Base-by-base conservation (phyloP, 1,284 basidiomycete species). In the Thelephora terrestris region DNA sequence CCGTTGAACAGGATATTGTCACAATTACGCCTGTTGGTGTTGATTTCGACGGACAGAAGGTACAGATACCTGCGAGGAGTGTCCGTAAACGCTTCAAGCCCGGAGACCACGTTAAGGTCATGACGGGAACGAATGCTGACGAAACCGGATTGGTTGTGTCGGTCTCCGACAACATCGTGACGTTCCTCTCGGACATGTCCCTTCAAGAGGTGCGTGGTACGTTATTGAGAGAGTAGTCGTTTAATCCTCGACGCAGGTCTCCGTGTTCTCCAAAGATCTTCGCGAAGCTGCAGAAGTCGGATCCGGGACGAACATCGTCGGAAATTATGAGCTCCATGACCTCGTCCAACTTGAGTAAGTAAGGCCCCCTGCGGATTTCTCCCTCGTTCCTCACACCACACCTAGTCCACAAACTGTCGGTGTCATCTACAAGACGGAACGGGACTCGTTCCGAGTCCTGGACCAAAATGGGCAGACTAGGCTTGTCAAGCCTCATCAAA, bases 21-120 rank as follows among this genome's bases (percentile, higher is more conserved):
- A 83, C 87, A 2, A 81, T 98, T 56, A 81, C 82, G 47, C 85
- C 86, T 7, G 71, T 86, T 21, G 85, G 91, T 27, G 75, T 88
- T 23, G 91, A 95, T 52, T 75, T 91, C 46, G 86, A 88, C 50
- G 86, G 83, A 2, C 85, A 90, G 62, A 83, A 82, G 59, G 76
- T 92, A 47, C 92, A 97, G 54, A 78, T 99, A 5, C 87, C 89
- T 0, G 89, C 91, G 1, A 74, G 87, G 48, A 89, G 88, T 61
- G 91, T 98, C 3, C 77, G 93, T 55, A 99, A 99, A 69, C 77
- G 85, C 43, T 99, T 99, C 74, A 92, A 91, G 64, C 79, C 92
- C 46, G 96, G 95, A 64, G 95, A 99, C 66, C 96, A 99, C 61
- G 91, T 99, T 70, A 98, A 98, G 71, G 95, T 99, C 50, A 92